phyloP scores from a whole-genome alignment of 306 rosid species.

The Glycine soja region DNA sequence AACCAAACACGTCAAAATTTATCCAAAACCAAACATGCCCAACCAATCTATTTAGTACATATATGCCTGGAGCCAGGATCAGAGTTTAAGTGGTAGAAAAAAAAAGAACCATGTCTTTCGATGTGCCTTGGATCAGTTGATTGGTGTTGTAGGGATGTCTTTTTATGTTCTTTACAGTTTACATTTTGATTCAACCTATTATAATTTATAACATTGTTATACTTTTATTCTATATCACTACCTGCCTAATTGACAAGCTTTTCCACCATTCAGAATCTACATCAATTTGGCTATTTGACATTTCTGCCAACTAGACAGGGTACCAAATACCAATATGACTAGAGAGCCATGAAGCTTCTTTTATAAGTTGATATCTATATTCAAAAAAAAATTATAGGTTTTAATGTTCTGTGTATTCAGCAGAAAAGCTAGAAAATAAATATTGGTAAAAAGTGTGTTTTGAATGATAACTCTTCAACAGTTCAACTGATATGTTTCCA shows the following conservation, averaged over 20 bases:
- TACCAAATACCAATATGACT: neutral
- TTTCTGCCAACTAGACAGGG: neutral
- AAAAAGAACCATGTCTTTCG: neutral
- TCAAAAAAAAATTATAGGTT: neutral
- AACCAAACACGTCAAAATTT: too few relatives aligned
- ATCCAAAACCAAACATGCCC: neutral
- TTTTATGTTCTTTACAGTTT: too few relatives aligned
- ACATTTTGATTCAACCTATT: too few relatives aligned
- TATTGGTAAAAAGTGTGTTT: neutral
- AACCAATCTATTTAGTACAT: neutral
- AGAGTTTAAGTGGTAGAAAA: neutral
- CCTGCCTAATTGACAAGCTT: neutral
- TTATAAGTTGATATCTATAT: neutral
- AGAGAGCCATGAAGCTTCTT: neutral
- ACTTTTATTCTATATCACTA: neutral
- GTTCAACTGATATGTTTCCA: neutral
- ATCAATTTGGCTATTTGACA: neutral
- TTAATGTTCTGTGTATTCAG: neutral
- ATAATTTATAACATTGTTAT: too few relatives aligned
- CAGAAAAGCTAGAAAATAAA: neutral
- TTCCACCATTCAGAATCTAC: neutral
- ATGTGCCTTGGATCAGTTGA: neutral
- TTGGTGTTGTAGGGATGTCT: too few relatives aligned
- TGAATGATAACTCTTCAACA: neutral
- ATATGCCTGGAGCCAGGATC: neutral